Percentiles rank a stretch among this genome's conserved stretches.
Conservation (phyloP, 2,329 filamentous ascomycete genomes). For the Lachnellula hyalina region DNA sequence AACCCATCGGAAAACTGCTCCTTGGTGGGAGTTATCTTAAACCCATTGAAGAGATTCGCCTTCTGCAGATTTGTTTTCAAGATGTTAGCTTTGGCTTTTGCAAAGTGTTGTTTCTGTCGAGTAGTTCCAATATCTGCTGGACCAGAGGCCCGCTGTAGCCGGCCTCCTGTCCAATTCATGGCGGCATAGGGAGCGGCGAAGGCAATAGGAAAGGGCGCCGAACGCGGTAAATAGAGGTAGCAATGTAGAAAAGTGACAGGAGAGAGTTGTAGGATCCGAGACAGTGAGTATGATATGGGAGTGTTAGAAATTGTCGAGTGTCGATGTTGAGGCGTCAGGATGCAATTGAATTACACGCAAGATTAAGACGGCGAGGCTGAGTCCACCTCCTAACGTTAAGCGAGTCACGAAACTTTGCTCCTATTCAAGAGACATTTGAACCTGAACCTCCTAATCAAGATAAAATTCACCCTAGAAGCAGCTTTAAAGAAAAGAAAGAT, state of each 20-base stretch:
- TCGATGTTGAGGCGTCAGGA: no score
- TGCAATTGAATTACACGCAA: no score
- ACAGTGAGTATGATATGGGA: not conserved
- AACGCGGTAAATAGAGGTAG: not conserved
- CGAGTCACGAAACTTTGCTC: no score
- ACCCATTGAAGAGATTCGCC: conserved; percentile 28
- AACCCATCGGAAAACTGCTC: conserved; percentile 15
- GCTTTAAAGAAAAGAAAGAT: no score
- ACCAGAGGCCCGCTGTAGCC: conserved; percentile 38
- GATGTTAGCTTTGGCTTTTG: conserved; percentile 36
- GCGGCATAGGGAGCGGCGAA: not conserved
- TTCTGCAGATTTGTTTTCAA: conserved; percentile 18
- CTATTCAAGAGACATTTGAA: no score
- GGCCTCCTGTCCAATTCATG: conserved; percentile 49
- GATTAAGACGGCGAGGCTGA: no score
- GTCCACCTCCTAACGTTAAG: no score
- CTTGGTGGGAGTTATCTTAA: conserved; percentile 30
- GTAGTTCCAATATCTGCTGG: conserved; percentile 31
- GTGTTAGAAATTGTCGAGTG: no score
- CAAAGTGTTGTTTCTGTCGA: conserved; percentile 45
- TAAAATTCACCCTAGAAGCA: no score
- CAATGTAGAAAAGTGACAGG: not conserved
- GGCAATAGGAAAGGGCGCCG: not conserved
- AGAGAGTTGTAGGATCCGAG: not conserved
- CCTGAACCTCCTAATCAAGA: no score